Percentiles rank a stretch among this genome's conserved stretches.
Evolutionary conservation across 2,329 filamentous ascomycete genomes (phyloP).

Genomic region (Penicillium polonicum): DNA sequence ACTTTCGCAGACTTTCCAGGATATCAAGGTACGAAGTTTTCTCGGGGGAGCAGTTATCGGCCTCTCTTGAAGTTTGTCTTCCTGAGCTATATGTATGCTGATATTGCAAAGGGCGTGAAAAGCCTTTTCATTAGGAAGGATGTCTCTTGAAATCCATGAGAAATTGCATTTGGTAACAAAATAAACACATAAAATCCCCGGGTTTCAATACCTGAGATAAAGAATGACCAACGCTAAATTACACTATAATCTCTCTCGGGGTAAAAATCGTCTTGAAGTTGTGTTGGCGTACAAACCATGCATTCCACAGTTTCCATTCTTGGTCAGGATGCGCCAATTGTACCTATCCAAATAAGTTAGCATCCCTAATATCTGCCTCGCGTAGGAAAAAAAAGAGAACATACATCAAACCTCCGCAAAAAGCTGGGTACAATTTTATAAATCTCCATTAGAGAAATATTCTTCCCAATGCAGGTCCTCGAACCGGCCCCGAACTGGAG

Average conservation of each 20-base stretch:
- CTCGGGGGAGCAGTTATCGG: background rate
- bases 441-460: slow-evolving; percentile 33
- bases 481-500: slow-evolving; percentile 28
- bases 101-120: no score
- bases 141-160: no score
- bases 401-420: slow-evolving; percentile 24
- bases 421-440: slow-evolving; percentile 28
- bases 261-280: slow-evolving; percentile 1
- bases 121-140: background rate
- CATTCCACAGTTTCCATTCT: slow-evolving; percentile 2
- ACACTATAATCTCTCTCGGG: background rate
- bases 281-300: background rate
- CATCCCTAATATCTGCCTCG: no score
- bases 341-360: background rate
- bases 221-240: background rate
- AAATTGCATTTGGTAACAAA: background rate
- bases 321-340: background rate
- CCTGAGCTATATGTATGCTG: no score
- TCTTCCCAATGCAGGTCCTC: slow-evolving; percentile 31
- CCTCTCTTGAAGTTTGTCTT: background rate
- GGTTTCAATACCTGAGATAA: background rate
- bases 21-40: background rate
- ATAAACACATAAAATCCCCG: no score
- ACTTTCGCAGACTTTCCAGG: background rate
- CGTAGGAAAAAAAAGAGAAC: background rate